A percentile compares a stretch with the other conserved stretches of the same genome.
Conservation (phyloP, 345 rosid species). For the Populus alba region DNA sequence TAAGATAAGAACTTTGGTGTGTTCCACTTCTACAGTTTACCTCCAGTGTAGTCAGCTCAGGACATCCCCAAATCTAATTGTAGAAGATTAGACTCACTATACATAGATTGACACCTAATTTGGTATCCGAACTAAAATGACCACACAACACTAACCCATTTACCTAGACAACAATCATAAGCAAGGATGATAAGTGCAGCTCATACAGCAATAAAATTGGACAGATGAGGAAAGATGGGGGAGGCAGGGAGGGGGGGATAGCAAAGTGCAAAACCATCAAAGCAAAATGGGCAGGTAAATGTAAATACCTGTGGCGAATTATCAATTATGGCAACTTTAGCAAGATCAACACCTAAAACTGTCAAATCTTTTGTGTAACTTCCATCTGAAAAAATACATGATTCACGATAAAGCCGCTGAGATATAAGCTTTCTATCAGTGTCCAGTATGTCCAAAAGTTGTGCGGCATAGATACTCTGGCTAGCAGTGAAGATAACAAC, state of each 20-base stretch:
- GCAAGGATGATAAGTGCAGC: neutral
- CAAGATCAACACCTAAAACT: constrained; percentile 87
- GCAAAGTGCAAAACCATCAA: constrained; percentile 1
- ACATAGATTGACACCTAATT: neutral
- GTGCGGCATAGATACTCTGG: constrained; percentile 86
- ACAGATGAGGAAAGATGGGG: neutral
- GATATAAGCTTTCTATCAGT: constrained; percentile 72
- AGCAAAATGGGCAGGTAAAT: constrained; percentile 12
- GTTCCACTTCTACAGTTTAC: neutral
- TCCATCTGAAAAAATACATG: constrained; percentile 82
- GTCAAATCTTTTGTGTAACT: constrained; percentile 91
- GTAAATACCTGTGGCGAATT: constrained; percentile 87
- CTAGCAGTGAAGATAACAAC: constrained; percentile 90
- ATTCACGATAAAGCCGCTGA: constrained; percentile 76
- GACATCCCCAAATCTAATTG: neutral
- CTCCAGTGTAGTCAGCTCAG: neutral
- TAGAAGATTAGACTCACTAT: neutral
- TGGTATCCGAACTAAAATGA: neutral
- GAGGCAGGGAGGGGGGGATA: neutral
- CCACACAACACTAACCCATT: neutral
- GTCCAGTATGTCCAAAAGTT: constrained; percentile 77
- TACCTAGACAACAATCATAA: neutral
- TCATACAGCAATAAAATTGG: neutral
- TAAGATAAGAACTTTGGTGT: neutral
- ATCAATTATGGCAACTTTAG: constrained; percentile 92